Evolutionary conservation across 129 eudicot species (phyloP), one percentile per base, ranked within the genome.

Genomic region (sunflower (Helianthus annuus)): DNA sequence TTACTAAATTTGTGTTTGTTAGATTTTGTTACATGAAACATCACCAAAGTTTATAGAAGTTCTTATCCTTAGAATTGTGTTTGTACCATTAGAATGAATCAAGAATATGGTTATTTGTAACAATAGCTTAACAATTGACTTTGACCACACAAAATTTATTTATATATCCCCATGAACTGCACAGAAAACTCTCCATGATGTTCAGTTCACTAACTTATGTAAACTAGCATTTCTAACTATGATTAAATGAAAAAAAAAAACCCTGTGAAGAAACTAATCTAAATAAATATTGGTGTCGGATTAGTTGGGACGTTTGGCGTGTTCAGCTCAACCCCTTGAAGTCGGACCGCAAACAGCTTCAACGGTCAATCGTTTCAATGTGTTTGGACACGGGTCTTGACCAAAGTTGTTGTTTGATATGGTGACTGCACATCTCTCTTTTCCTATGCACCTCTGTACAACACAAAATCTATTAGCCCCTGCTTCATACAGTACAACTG

Each of bases 381-480:
- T 93, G 68, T 95, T 88, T 8, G 97, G 99, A 78, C 99, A 95
- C 16, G 99, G 99, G 77, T 95, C 99, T 13, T 75, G 66, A 51
- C 94, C 96, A 49, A 95, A 95, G 80, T 95, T 91, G 56, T 69
- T 84, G 82, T 90, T 95, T 70, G 99, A 81, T 81, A 95, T 83
- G 2, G 89, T 32, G 51, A 95, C 97, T 7, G 91, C 69, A 68
- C 99, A 95, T 66, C 78, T 90, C 60, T 88, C 84, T 75, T 83
- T 69, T 49, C 99, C 99, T 59, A 90, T 52, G 79, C 99, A 95
- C 71, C 67, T 88, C 99, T 95, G 90, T 78, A 55, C 11, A 66
- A 55, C 29, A 56, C 22, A 77, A 66, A 76, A 42, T 36, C 16
- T 39, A 55, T 74, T 48, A 74, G 72, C 22, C 57, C 57, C 22